Evolutionary conservation across 2,329 filamentous ascomycete species (phyloP), one percentile per base, ranked within the genome.

Genomic region (Zasmidium angulare): DNA sequence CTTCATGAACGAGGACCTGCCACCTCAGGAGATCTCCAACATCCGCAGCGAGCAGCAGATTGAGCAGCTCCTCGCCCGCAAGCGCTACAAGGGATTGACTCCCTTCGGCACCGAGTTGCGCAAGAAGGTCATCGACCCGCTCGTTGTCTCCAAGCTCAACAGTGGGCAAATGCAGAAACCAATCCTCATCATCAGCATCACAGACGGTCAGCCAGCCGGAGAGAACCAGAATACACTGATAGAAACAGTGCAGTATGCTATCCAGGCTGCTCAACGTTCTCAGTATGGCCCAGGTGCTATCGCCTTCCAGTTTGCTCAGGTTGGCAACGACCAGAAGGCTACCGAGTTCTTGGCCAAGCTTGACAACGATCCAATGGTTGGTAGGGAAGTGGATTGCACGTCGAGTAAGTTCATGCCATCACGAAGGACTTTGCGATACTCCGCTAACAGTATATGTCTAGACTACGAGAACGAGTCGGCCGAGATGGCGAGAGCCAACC

Each of bases 381-480:
- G 86, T 50, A 73, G 78, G 17, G 74, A 88, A 71, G 82, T 89
- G 58, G 86, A 89, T 72, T 89, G 86, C 76, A 89, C 86, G 57
- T 88, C 86, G 21, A 88, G 85, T 87, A 80, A 72, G 83, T 78
- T 62, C 53, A n/a, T 1, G 48, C 12, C 6, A 14, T 43, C 36
- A 14, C 14, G 36, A 3, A 17, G n/a, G 4, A 43, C 4, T 19
- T 10, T 17, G 36, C 1, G 22, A 31, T 12, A 12, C 26, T 55
- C 47, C 52, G 36, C 31, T 24, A 31, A 57, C 68, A 36, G 61
- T 69, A 31, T 69, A 56, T 17, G 23, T 43, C 31, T 26, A 85
- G 84, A 88, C 75, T 88, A 83, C 66, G 86, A 88, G 73, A 84
- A 86, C 64, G 86, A 89, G 70, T 84, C 86, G 62, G 84, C 85